A percentile compares a stretch with the other conserved stretches of the same genome.
These are phyloP conservation scores for Aspergillus olivimuriae DNA, from an alignment of 495 filamentous ascomycete genomes.

Conservation along the genomic window DNA sequence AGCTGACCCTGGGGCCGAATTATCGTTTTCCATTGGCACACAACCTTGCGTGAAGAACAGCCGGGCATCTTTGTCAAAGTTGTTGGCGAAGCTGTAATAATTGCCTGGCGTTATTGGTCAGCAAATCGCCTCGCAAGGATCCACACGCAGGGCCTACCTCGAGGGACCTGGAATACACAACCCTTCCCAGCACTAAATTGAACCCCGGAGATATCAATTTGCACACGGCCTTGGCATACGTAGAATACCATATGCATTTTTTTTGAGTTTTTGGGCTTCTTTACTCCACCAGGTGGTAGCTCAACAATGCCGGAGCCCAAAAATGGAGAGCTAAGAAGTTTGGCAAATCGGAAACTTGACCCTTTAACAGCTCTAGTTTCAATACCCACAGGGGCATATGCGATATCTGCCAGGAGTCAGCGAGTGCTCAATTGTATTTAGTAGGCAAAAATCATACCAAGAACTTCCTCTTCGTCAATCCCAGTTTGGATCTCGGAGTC, in stretches of 20 bases:
- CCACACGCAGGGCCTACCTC: too few relatives aligned
- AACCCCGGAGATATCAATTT: conserved; percentile 65
- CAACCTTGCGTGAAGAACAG: conserved; percentile 85
- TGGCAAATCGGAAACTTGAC: conserved; percentile 76
- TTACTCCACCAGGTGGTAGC: conserved; percentile 70
- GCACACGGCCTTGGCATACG: conserved; percentile 71
- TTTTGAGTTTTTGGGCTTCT: conserved; percentile 81
- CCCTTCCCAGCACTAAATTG: conserved; percentile 77
- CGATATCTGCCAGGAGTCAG: conserved; percentile 48
- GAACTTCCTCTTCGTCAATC: conserved; percentile 50
- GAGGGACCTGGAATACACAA: conserved; percentile 85
- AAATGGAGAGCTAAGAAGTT: conserved; percentile 75
- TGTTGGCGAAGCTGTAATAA: conserved; percentile 75
- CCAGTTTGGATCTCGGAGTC: conserved; percentile 45
- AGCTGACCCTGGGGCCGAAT: conserved; percentile 16
- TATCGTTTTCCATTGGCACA: conserved; percentile 35
- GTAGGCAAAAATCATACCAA: conserved; percentile 30
- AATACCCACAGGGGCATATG: conserved; percentile 68
- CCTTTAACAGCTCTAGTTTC: conserved; percentile 67
- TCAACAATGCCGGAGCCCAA: conserved; percentile 87
- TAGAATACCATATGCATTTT: conserved; percentile 97
- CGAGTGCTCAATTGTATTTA: conserved; percentile 8
- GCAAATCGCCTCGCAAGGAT: too few relatives aligned
- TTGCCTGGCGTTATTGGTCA: too few relatives aligned
- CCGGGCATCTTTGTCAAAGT: conserved; percentile 55